Evolutionary conservation across 371 early-diverging fungal species (phyloP).

Genomic region (Mucor circinelloides): DNA sequence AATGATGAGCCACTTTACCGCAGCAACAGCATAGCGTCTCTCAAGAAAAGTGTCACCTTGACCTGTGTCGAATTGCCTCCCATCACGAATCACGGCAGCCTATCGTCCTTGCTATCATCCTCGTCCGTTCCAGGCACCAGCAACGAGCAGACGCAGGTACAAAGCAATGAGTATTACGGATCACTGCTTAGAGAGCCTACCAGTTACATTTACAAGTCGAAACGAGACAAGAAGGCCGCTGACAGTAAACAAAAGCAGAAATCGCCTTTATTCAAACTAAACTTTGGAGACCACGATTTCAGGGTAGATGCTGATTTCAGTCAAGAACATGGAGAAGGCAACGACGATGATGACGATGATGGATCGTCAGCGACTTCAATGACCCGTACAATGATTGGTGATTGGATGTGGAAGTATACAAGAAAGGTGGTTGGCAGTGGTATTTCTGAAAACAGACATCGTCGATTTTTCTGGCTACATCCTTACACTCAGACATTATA

Average conservation of each 20-base stretch:
- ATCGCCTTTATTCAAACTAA: not conserved
- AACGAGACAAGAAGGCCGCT: not conserved
- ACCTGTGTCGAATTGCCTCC: not conserved
- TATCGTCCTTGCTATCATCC: not conserved
- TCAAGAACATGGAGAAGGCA: not conserved
- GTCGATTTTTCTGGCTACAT: constrained; percentile 77
- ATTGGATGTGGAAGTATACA: constrained; percentile 74
- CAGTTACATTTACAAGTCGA: constrained; percentile 8
- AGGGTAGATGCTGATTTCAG: not conserved
- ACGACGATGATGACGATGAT: not conserved
- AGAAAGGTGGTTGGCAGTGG: constrained; percentile 49
- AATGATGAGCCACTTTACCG: not conserved
- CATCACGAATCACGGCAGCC: not conserved
- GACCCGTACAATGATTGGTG: constrained; percentile 73
- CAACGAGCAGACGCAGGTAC: not conserved
- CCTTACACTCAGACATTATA: constrained; percentile 73
- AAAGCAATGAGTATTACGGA: not conserved
- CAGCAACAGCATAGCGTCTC: not conserved
- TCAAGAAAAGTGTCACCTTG: not conserved
- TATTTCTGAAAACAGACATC: constrained; percentile 60
- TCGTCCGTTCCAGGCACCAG: not conserved
- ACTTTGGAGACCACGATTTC: not conserved
- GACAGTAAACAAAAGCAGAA: not conserved
- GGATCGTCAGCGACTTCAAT: constrained; percentile 43
- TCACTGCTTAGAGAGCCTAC: constrained; percentile 7